These are phyloP conservation scores for Celoporthe dispersa DNA, from an alignment of 2,329 filamentous ascomycete genomes.

Conservation along the genomic window DNA sequence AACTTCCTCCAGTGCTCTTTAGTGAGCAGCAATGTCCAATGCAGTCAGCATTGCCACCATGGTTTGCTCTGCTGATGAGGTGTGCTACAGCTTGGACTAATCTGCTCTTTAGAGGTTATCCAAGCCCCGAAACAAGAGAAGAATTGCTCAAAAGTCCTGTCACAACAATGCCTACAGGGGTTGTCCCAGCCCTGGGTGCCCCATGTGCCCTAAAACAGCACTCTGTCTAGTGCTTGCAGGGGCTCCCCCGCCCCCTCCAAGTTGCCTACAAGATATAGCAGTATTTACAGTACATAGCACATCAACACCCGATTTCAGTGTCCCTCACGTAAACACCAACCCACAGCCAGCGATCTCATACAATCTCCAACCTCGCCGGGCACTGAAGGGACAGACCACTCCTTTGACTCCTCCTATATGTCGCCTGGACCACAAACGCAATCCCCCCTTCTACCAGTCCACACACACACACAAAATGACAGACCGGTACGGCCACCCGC, in stretches of 20 bases:
- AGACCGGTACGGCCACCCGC: constrained; percentile 32
- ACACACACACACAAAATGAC: constrained; percentile 30
- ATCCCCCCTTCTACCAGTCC: not conserved
- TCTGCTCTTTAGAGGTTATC: not conserved
- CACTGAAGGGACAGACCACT: not conserved
- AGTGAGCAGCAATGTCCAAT: no score
- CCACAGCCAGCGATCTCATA: not conserved
- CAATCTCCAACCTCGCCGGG: not conserved
- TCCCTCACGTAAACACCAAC: not conserved
- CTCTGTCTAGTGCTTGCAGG: not conserved
- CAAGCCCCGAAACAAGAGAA: not conserved
- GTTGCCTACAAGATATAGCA: not conserved
- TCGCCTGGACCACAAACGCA: not conserved
- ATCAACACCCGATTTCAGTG: not conserved
- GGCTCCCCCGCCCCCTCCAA: not conserved
- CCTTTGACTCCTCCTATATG: no score
- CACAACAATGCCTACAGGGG: not conserved
- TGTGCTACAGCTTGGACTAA: no score
- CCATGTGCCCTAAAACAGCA: not conserved
- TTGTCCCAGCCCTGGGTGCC: not conserved
- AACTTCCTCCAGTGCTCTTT: no score
- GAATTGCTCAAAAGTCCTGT: not conserved
- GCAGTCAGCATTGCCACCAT: no score
- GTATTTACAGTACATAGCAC: not conserved
- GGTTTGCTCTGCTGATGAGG: no score